These are phyloP conservation scores for Actinomortierella ambigua DNA, from an alignment of 371 early-diverging fungal genomes.

Conservation along the genomic window DNA sequence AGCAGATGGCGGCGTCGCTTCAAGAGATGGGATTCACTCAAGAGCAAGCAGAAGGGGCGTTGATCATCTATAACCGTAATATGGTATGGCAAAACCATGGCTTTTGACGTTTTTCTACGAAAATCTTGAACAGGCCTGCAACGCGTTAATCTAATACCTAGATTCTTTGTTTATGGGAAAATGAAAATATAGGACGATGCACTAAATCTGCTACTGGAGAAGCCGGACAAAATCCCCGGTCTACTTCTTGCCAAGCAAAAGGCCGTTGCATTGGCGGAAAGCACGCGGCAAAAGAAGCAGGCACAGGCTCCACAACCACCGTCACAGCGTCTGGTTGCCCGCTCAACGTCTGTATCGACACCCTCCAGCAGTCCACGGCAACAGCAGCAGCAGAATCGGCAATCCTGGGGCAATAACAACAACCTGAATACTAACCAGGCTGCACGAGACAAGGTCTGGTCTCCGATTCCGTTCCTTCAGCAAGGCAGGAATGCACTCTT, in stretches of 20 bases:
- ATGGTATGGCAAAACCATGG: constrained; percentile 47
- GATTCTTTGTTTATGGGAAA: no score
- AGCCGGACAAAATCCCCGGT: constrained; percentile 57
- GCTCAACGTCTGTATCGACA: constrained; percentile 33
- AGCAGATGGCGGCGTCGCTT: constrained; percentile 54
- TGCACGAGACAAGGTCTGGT: constrained; percentile 57
- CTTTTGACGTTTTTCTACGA: no score
- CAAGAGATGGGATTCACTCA: constrained; percentile 74
- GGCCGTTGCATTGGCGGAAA: constrained; percentile 36
- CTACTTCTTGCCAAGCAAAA: constrained; percentile 45
- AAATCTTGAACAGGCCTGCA: no score
- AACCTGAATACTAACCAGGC: neutral
- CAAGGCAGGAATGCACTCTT: constrained; percentile 67
- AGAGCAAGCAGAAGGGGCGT: constrained; percentile 68
- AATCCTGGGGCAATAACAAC: neutral
- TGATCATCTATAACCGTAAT: constrained; percentile 57
- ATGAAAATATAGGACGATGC: constrained; percentile 56
- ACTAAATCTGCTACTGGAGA: constrained; percentile 63
- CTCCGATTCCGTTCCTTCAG: constrained; percentile 66
- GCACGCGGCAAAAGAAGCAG: constrained; percentile 11
- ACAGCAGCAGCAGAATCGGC: constrained; percentile 3
- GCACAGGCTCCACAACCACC: constrained; percentile 10
- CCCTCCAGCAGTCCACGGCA: constrained; percentile 16
- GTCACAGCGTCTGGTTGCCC: constrained; percentile 17
- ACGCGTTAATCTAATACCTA: no score